Percentiles rank a stretch among this genome's conserved stretches.
Evolutionary conservation across 495 filamentous ascomycete species (phyloP).

Genomic region (Pseudevernia furfuracea): DNA sequence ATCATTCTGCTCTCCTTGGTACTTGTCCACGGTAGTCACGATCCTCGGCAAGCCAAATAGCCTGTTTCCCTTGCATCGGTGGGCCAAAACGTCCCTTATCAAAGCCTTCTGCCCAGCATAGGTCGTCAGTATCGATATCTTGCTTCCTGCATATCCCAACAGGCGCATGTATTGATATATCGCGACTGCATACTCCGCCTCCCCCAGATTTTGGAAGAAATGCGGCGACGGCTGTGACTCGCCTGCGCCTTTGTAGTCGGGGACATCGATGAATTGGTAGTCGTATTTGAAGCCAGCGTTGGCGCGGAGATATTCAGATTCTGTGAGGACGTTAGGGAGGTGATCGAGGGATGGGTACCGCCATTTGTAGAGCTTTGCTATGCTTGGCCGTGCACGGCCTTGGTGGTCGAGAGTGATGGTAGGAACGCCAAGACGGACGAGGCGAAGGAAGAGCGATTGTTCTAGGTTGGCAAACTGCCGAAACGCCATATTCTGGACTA

Average conservation of each 20-base stretch:
- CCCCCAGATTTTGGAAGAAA: constrained; percentile 94
- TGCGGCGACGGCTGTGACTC: constrained; percentile 90
- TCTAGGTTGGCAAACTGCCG: constrained; percentile 92
- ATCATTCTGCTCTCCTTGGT: constrained; percentile 98
- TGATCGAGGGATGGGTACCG: constrained; percentile 77
- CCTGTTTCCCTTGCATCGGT: constrained; percentile 72
- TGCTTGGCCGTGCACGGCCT: constrained; percentile 76
- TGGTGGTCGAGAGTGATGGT: constrained; percentile 86
- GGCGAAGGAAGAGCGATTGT: constrained; percentile 85
- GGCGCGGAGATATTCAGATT: constrained; percentile 65
- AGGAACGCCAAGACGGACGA: constrained; percentile 85
- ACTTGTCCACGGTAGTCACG: constrained; percentile 94
- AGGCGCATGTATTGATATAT: constrained; percentile 97
- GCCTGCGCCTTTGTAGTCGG: constrained; percentile 84
- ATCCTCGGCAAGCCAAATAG: constrained; percentile 87
- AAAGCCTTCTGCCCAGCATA: constrained; percentile 93
- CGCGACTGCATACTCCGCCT: constrained; percentile 94
- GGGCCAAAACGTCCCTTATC: constrained; percentile 80
- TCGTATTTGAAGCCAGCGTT: constrained; percentile 92
- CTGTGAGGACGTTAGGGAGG: constrained; percentile 61
- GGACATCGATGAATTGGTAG: constrained; percentile 95
- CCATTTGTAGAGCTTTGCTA: constrained; percentile 90
- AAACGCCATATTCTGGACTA: constrained; percentile 95
- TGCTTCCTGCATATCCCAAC: constrained; percentile 86
- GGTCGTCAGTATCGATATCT: constrained; percentile 83